These are phyloP conservation scores for Tricholoma matsutake DNA, from an alignment of 768 basidiomycete species.

Conservation along the genomic window DNA sequence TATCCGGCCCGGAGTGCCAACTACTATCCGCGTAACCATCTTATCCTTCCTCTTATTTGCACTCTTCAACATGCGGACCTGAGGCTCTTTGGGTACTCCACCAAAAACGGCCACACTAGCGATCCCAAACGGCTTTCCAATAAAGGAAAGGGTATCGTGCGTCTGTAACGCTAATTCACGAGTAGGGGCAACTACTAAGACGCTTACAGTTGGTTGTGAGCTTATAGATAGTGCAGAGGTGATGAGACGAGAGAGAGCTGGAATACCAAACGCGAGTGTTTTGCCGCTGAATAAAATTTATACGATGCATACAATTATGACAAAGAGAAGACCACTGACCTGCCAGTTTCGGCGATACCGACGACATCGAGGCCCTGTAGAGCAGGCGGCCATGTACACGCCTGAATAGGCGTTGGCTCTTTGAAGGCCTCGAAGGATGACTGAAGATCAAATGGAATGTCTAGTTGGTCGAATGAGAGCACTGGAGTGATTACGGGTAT, in stretches of 20 bases:
- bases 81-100: conserved; percentile 88
- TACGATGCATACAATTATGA: neutral
- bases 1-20: conserved; percentile 93
- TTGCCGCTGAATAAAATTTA: conserved; percentile 64
- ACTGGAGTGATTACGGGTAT: conserved; percentile 56
- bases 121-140: conserved; percentile 75
- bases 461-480: conserved; percentile 70
- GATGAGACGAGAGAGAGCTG: conserved; percentile 72
- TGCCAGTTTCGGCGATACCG: conserved; percentile 96
- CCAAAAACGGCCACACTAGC: conserved; percentile 89
- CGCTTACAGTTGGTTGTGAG: conserved; percentile 44
- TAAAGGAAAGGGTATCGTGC: conserved; percentile 71
- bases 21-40: conserved; percentile 68
- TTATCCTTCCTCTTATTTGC: conserved; percentile 46
- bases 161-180: conserved; percentile 96
- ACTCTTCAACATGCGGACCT: conserved; percentile 66
- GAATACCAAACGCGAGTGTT: conserved; percentile 94
- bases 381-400: conserved; percentile 91
- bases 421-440: conserved; percentile 68
- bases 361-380: conserved; percentile 83
- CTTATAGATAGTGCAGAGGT: conserved; percentile 20
- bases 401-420: conserved; percentile 93
- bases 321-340: conserved; percentile 35
- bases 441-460: conserved; percentile 59
- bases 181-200: conserved; percentile 89